These are phyloP conservation scores for Venturia nashicola DNA, from an alignment of 2,329 filamentous ascomycete genomes.

Conservation along the genomic window DNA sequence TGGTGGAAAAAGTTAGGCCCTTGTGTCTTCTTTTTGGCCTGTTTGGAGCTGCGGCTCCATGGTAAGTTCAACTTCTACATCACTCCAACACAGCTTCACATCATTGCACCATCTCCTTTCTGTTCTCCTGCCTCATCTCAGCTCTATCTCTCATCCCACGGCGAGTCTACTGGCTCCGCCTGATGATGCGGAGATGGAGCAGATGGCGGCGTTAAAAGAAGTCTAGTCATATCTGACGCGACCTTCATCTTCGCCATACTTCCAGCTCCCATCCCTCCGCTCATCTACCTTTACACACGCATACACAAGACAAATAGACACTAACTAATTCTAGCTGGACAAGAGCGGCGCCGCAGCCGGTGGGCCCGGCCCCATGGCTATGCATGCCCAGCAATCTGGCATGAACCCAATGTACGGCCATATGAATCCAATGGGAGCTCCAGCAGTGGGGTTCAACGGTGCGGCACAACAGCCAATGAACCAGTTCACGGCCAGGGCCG, in stretches of 20 bases:
- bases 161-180: neutral
- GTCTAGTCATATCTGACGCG: neutral
- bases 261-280: neutral
- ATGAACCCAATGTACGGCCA: conserved; percentile 31
- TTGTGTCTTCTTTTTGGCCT: neutral
- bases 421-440: conserved; percentile 45
- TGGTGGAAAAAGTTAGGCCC: neutral
- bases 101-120: neutral
- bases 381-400: conserved; percentile 5
- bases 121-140: neutral
- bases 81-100: neutral
- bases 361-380: conserved; percentile 32
- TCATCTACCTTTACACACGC: neutral
- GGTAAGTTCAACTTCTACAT: neutral
- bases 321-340: neutral
- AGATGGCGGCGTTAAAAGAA: neutral
- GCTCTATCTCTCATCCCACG: neutral
- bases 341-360: conserved; percentile 43
- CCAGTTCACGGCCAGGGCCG: conserved; percentile 92
- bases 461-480: conserved; percentile 82
- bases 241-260: too few species aligned
- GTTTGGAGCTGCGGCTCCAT: neutral
- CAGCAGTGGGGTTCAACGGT: conserved; percentile 52
- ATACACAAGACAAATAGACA: neutral
- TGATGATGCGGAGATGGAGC: neutral